Conservation (phyloP, 768 basidiomycete species). For the Pulveroboletus frians region DNA sequence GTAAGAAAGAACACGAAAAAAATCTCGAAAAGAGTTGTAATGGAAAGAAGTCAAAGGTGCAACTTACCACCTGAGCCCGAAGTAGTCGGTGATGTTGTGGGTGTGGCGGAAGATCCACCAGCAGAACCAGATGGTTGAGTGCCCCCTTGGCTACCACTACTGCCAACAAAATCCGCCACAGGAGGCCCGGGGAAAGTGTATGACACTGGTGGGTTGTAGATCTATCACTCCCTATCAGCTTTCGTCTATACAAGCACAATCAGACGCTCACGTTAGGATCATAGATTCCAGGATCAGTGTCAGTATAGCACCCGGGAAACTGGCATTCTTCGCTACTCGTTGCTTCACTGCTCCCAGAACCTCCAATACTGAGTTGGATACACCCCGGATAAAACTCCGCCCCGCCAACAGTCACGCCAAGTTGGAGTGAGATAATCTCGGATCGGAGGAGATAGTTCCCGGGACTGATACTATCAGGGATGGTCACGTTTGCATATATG, state of each 20-base stretch:
- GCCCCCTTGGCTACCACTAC: conserved; percentile 10
- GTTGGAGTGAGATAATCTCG: conserved; percentile 75
- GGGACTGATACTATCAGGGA: conserved; percentile 50
- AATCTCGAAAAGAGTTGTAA: not conserved
- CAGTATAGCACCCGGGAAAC: conserved; percentile 68
- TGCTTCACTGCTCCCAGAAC: conserved; percentile 20
- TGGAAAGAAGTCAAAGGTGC: not conserved
- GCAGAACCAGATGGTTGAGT: conserved; percentile 21
- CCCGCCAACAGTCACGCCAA: conserved; percentile 48
- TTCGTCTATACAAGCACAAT: not conserved
- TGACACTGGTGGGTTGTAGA: conserved; percentile 28
- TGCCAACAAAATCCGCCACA: conserved; percentile 39
- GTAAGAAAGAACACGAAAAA: conserved; percentile 14
- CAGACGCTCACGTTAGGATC: conserved; percentile 36
- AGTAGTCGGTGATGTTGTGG: conserved; percentile 11
- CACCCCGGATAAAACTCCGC: conserved; percentile 40
- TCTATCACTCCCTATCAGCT: conserved; percentile 7
- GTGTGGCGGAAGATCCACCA: conserved; percentile 12
- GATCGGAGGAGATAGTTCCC: conserved; percentile 75
- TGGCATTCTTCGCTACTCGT: conserved; percentile 38
- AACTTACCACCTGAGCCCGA: conserved; percentile 19
- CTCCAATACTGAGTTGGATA: conserved; percentile 27
- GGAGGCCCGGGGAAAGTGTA: conserved; percentile 55
- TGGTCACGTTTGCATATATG: conserved; percentile 34
- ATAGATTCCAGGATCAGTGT: conserved; percentile 65